These are phyloP conservation scores for Bromus sterilis DNA, from an alignment of 176 grass and related monocot species.

Conservation along the genomic window DNA sequence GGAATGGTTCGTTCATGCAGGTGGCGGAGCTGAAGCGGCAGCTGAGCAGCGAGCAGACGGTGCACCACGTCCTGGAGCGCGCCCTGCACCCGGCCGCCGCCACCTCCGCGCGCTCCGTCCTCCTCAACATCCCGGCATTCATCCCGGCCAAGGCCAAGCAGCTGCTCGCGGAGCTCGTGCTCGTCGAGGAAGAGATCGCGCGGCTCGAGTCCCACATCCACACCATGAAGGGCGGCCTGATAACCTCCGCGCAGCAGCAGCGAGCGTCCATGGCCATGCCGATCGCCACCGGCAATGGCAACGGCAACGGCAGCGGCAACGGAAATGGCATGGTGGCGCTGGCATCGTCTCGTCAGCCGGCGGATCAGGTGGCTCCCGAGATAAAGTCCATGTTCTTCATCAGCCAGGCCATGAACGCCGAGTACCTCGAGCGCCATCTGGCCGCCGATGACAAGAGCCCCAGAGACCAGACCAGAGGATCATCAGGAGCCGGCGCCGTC, in stretches of 20 bases:
- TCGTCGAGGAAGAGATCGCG: constrained; percentile 85
- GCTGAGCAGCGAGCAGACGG: constrained; percentile 41
- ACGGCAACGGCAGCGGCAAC: not conserved
- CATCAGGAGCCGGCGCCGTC: not conserved
- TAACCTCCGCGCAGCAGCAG: constrained; percentile 9
- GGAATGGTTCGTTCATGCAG: constrained; percentile 9
- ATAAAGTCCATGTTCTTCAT: constrained; percentile 94
- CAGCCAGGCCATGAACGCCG: constrained; percentile 78
- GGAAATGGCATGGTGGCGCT: too few relatives aligned
- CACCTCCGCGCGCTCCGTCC: not conserved
- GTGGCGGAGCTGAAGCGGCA: constrained; percentile 41
- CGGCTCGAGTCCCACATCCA: constrained; percentile 63
- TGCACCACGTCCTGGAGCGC: constrained; percentile 54
- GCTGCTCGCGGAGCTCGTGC: constrained; percentile 78
- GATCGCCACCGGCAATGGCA: not conserved
- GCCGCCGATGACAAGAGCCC: constrained; percentile 6
- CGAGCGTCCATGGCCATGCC: not conserved
- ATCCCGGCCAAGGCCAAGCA: constrained; percentile 64
- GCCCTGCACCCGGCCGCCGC: constrained; percentile 10
- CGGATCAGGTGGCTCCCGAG: constrained; percentile 25
- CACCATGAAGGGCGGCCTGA: constrained; percentile 39
- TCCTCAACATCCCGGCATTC: constrained; percentile 37
- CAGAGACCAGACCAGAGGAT: constrained; percentile 15
- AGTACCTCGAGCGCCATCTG: constrained; percentile 45
- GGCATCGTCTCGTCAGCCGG: not conserved